Evolutionary conservation across 2,329 filamentous ascomycete species (phyloP), one percentile per base, ranked within the genome.

Genomic region (Botrytis fabae): DNA sequence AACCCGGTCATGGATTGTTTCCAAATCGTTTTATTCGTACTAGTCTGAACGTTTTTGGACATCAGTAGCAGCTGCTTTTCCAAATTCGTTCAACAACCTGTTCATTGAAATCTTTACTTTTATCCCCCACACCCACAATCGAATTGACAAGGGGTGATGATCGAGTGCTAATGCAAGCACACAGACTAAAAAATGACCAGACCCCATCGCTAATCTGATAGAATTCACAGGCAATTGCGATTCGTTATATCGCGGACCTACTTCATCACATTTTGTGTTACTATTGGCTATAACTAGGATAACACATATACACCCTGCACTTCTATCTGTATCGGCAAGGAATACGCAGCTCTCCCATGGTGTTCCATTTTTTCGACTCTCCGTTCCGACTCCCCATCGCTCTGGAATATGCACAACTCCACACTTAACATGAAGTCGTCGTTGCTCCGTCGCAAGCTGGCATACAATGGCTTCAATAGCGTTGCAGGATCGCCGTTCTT

Each of bases 201-300:
- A 75, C 70, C 74, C 46, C 59, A 42, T 77, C 76, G 77, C 75
- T 70, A 78, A 78, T 78, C 77, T 78, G 74, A 76, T 69, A 74
- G 63, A 71, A 48, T 64, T 65, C 28, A 60, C 20, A 22, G 51
- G 32, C 20, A 25, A 20, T n/a, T 59, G 28, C 22, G 5, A 60
- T 59, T 72, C 46, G 48, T 44, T 46, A 28, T n/a, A 46, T 46
- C 54, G 32, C 10, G n/a, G 40, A 28, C 20, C 25, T n/a, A n/a
- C 61, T 10, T 40, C n/a, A 64, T 60, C 54, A 16, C 25, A 40
- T 40, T 70, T 22, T 48, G 44, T 63, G 42, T 35, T 54, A 20
- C 54, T 40, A 71, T 60, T 68, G 61, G 70, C 70, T 46, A 35
- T 14, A 44, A 48, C 40, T 48, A 35, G 70, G 51, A 60, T 69